Percentiles rank a stretch among this genome's conserved stretches.
Conservation (phyloP, 106 monocot species). For the Apostasia ramifera region DNA sequence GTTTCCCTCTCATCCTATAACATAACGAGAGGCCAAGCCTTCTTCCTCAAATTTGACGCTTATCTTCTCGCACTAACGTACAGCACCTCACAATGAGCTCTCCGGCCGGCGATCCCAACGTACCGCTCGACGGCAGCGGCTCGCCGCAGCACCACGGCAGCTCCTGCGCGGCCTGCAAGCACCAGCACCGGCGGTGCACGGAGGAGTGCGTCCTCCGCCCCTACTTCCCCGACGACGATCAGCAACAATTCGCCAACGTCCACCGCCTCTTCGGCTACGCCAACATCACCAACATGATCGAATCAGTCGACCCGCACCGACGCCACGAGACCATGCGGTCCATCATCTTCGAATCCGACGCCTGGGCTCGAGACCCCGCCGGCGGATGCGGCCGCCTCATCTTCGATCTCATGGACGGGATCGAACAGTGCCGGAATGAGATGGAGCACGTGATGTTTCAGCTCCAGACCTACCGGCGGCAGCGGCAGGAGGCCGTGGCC, state of each 20-base stretch:
- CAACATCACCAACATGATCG: not conserved
- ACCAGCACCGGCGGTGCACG: slow-evolving; percentile 31
- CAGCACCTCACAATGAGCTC: no score
- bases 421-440: not conserved
- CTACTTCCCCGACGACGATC: slow-evolving; percentile 30
- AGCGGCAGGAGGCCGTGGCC: not conserved
- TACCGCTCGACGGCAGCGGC: no score
- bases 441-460: not conserved
- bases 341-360: not conserved
- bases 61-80: no score
- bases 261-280: slow-evolving; percentile 32
- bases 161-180: slow-evolving; percentile 36
- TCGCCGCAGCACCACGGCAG: no score
- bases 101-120: no score
- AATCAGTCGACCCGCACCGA: not conserved
- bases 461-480: not conserved
- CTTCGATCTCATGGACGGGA: not conserved
- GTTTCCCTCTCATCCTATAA: no score
- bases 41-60: no score
- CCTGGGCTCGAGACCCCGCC: not conserved
- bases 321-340: not conserved
- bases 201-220: slow-evolving; percentile 31
- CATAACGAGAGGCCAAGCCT: no score
- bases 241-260: slow-evolving; percentile 24
- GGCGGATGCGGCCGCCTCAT: not conserved